A percentile compares a stretch with the other conserved stretches of the same genome.
Conservation (phyloP, 1,139 yeast species). For the Geotrichum candidum region DNA sequence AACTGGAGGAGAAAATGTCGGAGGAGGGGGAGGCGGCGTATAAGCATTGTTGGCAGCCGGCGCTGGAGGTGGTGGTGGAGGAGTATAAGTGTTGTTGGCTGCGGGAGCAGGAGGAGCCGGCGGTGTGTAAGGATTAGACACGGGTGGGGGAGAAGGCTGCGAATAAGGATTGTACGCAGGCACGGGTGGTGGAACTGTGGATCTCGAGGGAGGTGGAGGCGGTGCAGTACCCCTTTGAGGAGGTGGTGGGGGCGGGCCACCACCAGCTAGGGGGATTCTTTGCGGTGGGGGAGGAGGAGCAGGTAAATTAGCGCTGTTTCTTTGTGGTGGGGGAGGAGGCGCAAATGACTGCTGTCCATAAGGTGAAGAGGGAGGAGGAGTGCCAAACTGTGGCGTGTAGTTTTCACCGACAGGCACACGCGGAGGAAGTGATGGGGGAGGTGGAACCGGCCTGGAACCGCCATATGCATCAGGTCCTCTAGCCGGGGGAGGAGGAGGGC, state of each 20-base stretch:
- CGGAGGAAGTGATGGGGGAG: constrained; percentile 8
- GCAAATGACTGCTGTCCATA: constrained; percentile 19
- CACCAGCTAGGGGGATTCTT: constrained; percentile 27
- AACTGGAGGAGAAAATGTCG: constrained; percentile 27
- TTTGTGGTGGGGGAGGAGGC: constrained; percentile 23
- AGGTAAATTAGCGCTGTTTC: constrained; percentile 14
- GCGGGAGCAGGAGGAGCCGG: constrained; percentile 31
- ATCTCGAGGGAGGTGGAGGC: constrained; percentile 23
- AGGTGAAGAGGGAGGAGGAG: constrained; percentile 19
- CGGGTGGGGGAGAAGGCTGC: constrained; percentile 19
- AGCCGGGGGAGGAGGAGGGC: constrained; percentile 15
- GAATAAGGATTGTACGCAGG: constrained; percentile 14
- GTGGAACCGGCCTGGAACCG: constrained; percentile 1
- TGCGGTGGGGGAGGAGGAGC: constrained; percentile 27
- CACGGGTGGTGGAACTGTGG: constrained; percentile 22
- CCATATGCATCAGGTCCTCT: background rate
- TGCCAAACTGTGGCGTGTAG: constrained; percentile 16
- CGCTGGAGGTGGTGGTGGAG: constrained; percentile 27
- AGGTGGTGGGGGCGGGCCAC: constrained; percentile 26
- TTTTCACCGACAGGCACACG: constrained; percentile 7
- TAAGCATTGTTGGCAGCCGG: constrained; percentile 25
- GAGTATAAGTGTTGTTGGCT: constrained; percentile 24
- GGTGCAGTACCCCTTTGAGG: constrained; percentile 28
- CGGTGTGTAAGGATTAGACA: constrained; percentile 17
- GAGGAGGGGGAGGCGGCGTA: constrained; percentile 28